Conservation (phyloP, 768 basidiomycete species). For the Kwoniella bestiolae region DNA sequence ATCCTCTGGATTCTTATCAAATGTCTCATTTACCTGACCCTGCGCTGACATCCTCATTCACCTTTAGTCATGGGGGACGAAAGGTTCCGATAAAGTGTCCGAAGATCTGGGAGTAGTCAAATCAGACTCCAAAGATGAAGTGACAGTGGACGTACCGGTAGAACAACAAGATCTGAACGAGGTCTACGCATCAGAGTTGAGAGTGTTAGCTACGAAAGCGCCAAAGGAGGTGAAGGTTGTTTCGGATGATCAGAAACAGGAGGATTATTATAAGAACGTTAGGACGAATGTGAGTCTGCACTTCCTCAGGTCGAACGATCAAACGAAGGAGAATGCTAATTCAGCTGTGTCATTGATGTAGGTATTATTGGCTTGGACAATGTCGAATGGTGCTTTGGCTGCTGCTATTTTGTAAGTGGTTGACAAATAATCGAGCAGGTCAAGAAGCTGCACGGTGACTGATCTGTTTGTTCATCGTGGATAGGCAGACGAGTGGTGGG, state of each 20-base stretch:
- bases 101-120: conserved; percentile 85
- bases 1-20: background rate
- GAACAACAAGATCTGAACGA: conserved; percentile 73
- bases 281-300: conserved; percentile 73
- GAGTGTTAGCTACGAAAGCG: conserved; percentile 75
- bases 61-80: conserved; percentile 82
- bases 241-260: conserved; percentile 54
- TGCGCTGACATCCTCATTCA: background rate
- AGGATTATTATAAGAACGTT: conserved; percentile 64
- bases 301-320: background rate
- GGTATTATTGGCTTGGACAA: conserved; percentile 84
- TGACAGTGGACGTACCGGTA: conserved; percentile 82
- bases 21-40: conserved; percentile 9
- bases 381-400: conserved; percentile 77
- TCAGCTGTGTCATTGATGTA: conserved; percentile 31
- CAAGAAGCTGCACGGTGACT: too few relatives aligned
- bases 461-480: too few relatives aligned
- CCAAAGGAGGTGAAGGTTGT: conserved; percentile 68
- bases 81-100: conserved; percentile 84
- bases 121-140: conserved; percentile 72
- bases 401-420: conserved; percentile 74
- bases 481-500: conserved; percentile 63
- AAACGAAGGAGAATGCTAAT: background rate
- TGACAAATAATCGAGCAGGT: too few relatives aligned
- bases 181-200: conserved; percentile 83